phyloP scores from a whole-genome alignment of 2,329 filamentous ascomycete species.

The Colletotrichum eleusines region DNA sequence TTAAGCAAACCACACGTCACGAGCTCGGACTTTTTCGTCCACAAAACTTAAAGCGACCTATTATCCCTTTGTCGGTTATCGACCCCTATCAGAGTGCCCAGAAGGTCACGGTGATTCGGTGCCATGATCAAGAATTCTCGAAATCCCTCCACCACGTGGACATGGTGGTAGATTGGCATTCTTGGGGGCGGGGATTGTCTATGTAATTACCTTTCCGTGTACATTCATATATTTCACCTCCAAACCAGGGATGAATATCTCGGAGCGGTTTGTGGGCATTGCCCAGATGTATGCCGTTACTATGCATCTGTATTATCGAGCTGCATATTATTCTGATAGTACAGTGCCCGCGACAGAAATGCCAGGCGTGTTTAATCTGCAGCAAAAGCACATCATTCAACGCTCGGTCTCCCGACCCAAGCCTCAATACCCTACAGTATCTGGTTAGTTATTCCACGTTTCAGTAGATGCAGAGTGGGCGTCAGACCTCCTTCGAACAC shows the following conservation, averaged over 20 bases:
- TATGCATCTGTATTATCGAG: conserved; percentile 1
- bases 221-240: not conserved
- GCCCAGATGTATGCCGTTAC: not conserved
- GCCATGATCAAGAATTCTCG: not conserved
- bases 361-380: not conserved
- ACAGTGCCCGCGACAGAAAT: not conserved
- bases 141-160: not conserved
- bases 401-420: conserved; percentile 14
- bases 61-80: not conserved
- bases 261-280: not conserved
- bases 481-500: conserved; percentile 2
- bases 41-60: not conserved
- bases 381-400: not conserved
- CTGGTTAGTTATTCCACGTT: not conserved
- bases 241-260: not conserved
- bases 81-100: not conserved
- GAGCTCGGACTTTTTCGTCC: not conserved
- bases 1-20: not conserved
- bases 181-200: not conserved
- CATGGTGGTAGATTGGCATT: not conserved
- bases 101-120: not conserved
- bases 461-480: conserved; percentile 7
- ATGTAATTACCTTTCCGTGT: too few relatives aligned
- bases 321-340: not conserved
- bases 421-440: conserved; percentile 2